Percentiles rank a stretch among this genome's conserved stretches.
Evolutionary conservation across 106 monocot genomes (phyloP).

Genomic region (Platanthera guangdongensis): DNA sequence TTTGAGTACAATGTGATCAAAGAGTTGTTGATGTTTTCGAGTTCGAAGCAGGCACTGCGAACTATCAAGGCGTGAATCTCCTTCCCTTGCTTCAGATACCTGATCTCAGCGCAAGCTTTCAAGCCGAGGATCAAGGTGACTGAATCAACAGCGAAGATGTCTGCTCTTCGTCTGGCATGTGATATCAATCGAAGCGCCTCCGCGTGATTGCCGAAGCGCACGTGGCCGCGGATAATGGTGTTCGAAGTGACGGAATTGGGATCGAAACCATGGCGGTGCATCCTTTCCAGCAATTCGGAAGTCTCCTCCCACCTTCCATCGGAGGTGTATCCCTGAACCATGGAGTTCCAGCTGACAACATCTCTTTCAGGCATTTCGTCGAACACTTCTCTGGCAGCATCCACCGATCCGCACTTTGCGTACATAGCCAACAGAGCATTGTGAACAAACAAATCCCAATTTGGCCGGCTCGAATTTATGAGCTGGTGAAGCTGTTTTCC

Average conservation of each 20-base stretch:
- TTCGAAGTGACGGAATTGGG: slow-evolving; percentile 42
- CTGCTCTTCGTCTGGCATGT: slow-evolving; percentile 13
- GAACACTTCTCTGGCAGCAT: slow-evolving; percentile 44
- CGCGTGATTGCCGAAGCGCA: slow-evolving; percentile 20
- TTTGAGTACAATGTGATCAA: slow-evolving; percentile 56
- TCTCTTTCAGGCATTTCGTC: slow-evolving; percentile 62
- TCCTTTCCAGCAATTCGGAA: slow-evolving; percentile 29
- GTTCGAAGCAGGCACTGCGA: slow-evolving; percentile 10
- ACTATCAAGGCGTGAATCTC: slow-evolving; percentile 38
- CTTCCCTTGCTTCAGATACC: slow-evolving; percentile 31
- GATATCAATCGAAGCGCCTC: slow-evolving; percentile 45
- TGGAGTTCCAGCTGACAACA: slow-evolving; percentile 45
- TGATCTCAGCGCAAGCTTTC: slow-evolving; percentile 26
- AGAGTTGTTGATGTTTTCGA: slow-evolving; percentile 33
- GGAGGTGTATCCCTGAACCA: slow-evolving; percentile 40
- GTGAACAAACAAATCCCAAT: slow-evolving; percentile 27
- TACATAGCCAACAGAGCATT: slow-evolving; percentile 65
- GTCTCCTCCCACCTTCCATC: slow-evolving; percentile 39
- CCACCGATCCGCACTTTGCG: slow-evolving; percentile 39
- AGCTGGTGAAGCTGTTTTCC: slow-evolving; percentile 26
- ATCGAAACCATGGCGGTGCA: slow-evolving; percentile 15
- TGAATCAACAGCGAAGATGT: slow-evolving; percentile 9
- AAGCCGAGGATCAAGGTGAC: slow-evolving; percentile 38
- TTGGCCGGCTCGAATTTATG: not conserved
- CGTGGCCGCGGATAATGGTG: slow-evolving; percentile 16